Base-by-base conservation (phyloP, 2,329 filamentous ascomycete genomes). In the Sclerotiophoma versabilis region DNA sequence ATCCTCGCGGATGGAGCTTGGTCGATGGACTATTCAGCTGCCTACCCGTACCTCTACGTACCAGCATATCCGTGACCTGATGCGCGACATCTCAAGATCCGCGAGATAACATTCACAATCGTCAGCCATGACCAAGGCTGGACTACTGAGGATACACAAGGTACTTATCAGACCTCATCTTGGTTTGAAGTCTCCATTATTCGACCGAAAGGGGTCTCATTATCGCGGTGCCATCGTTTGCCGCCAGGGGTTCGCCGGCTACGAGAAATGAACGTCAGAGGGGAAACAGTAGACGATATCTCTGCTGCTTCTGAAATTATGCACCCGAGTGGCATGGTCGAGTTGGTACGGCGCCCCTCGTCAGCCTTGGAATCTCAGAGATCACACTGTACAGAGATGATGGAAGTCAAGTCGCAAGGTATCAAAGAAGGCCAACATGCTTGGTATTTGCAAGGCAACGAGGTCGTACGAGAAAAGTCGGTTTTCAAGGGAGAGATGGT, bases 51-150 rank as follows among this genome's bases (percentile, higher is more conserved):
- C 17, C 29, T 59, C 25, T 48, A 32, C 15, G 32, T 54, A n/a
- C 36, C n/a, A 5, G 30, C 54, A 7, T 46, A 39, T 11, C 36
- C 19, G 5, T 8, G 47, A 25, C 48, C 44, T 19, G 20, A 41
- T n/a, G 15, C 14, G 22, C 43, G 41, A 29, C n/a, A 49, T 5
- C 34, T 37, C 8, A 62, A 57, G 29, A 32, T 61, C 34, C 50
- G 57, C 30, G 59, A 60, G 19, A 56, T 65, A n/a, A 53, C 57
- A 20, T 66, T 61, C 19, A 27, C 46, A 2, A 39, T 66, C 22
- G 58, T 57, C 20, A 66, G 63, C 26, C 62, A 68, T 34, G 61
- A 67, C 49, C 63, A 67, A 49, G 60, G 61, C 2, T 68, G 57
- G 58, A 64, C 63, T 9, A 60, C 52, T 20, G 61, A 64, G 20